Base-by-base conservation (phyloP, 2,329 filamentous ascomycete species). In the Fusarium sp. region DNA sequence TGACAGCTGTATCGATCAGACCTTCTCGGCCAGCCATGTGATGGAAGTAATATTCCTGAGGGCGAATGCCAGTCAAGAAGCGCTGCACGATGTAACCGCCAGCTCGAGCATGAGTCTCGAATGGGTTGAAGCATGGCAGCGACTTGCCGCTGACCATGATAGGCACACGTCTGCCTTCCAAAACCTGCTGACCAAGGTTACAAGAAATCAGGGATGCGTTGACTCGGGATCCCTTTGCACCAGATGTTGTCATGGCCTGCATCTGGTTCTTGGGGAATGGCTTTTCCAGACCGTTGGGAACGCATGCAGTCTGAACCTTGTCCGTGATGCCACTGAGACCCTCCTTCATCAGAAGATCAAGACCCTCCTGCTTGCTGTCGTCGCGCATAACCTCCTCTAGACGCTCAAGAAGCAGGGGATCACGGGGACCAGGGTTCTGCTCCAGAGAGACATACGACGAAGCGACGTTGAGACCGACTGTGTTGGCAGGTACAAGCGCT, bases 41-140 rank as follows among this genome's bases (percentile, higher is more conserved):
- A 89, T 99, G 97, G 87, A 99, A 99, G 83, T 96, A 99, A 83
- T 98, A 99, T 82, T 99, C 97, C 80, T 99, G 97, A 6, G 97
- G 97, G 64, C 96, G 92, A 71, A 99, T 97, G 69, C 97, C 97
- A 27, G 97, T 99, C 88, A 99, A 93, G 90, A 99, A 99, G 81
- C 97, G 95, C 80, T 97, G 95, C 59, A 94, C 93, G 74, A 99
- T 94, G 84, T 97, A 99, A 20, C 97, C 97, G 79, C 95, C 95
- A 61, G 97, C 97, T 77, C 95, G 90, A 8, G 97, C 90, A 75
- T 95, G 91, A 1, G 95, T 96, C 77, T 99, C 97, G 79, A 93
- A 98, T 1, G 95, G 94, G 79, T 91, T 93, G 85, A 98, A 99
- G 79, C 95, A 98, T 7, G 97, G 97, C 68, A 99, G 82, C 5